Percentiles rank a stretch among this genome's conserved stretches.
phyloP scores from a whole-genome alignment of 2,329 filamentous ascomycete species.

The Claviceps monticola region DNA sequence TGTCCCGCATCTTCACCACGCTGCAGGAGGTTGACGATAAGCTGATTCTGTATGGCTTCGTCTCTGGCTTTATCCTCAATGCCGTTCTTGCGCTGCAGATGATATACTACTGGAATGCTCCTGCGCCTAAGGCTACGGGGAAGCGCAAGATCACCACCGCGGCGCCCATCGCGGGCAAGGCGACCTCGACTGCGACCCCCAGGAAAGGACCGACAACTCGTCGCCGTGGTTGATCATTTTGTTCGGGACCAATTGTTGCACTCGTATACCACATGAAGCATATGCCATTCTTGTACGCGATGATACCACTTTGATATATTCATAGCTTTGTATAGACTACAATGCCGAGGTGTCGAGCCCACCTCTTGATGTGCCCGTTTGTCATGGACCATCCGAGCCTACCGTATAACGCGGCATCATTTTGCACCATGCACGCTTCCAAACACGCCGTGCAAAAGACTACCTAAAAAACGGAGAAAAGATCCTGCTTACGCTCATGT shows the following conservation, averaged over 20 bases:
- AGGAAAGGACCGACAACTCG: conserved; percentile 31
- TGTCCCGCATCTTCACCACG: conserved; percentile 94
- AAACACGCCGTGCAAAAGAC: too few species aligned
- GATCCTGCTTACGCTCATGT: too few species aligned
- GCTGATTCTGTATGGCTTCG: conserved; percentile 86
- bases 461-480: too few species aligned
- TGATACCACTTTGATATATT: too few species aligned
- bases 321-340: too few species aligned
- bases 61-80: conserved; percentile 86
- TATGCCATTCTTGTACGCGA: not conserved
- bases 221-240: conserved; percentile 23
- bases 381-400: too few species aligned
- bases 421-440: too few species aligned
- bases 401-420: too few species aligned
- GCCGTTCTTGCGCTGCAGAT: conserved; percentile 77
- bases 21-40: conserved; percentile 95
- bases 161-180: conserved; percentile 14
- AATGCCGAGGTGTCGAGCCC: too few species aligned
- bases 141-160: conserved; percentile 23
- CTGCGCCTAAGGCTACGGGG: conserved; percentile 31
- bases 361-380: too few species aligned
- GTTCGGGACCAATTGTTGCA: not conserved
- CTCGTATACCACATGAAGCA: not conserved
- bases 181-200: conserved; percentile 18
- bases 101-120: conserved; percentile 88